Conservation (phyloP, 106 monocot species). For the Dendrobium nobile region DNA sequence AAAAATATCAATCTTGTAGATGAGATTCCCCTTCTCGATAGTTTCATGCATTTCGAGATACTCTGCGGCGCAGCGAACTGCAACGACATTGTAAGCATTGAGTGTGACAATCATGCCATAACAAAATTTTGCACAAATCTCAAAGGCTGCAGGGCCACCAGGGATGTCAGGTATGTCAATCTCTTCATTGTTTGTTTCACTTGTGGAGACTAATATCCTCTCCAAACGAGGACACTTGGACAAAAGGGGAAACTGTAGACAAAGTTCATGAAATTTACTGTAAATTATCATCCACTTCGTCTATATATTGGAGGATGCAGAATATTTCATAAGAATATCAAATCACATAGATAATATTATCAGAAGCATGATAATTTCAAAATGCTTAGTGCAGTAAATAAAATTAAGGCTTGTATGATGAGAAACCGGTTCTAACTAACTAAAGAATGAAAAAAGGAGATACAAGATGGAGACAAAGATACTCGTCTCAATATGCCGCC, state of each 20-base stretch:
- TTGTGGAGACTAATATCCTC: constrained; percentile 26
- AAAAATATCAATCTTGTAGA: constrained; percentile 79
- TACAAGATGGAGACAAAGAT: no score
- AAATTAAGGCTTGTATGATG: no score
- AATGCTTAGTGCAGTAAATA: no score
- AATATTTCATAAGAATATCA: neutral
- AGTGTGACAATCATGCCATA: constrained; percentile 74
- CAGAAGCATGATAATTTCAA: no score
- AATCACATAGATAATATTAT: no score
- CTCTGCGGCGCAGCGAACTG: constrained; percentile 67
- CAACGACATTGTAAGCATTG: constrained; percentile 75
- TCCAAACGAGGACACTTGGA: constrained; percentile 59
- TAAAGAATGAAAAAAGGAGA: no score
- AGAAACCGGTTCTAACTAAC: no score
- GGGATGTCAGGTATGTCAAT: constrained; percentile 62
- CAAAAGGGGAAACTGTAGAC: constrained; percentile 64
- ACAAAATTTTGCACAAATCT: constrained; percentile 24
- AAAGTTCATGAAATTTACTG: neutral
- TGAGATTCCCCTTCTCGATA: constrained; percentile 71
- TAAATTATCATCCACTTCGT: neutral
- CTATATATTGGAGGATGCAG: neutral
- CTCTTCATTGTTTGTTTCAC: constrained; percentile 37
- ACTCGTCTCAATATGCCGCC: no score
- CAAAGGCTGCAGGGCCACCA: constrained; percentile 73
- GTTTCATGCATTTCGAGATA: constrained; percentile 71